Evolutionary conservation across 352 stramenopile genomes (phyloP), one percentile per base, ranked within the genome.

Genomic region (Phytophthora syringae): DNA sequence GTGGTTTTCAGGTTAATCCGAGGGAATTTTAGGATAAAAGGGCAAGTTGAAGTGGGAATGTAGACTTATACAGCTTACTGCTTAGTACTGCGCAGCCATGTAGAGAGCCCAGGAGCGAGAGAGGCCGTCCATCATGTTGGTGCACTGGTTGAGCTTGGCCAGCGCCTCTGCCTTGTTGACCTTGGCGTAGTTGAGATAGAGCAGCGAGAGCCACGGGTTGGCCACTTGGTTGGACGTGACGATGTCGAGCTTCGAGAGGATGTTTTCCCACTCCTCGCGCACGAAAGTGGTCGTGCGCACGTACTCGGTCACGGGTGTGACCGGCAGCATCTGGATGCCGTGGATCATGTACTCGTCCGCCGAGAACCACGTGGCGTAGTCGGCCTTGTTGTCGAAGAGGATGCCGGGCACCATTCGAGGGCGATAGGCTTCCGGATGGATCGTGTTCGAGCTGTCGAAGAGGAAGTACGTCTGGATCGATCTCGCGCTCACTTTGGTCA

Each of bases 41-140:
- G 40, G 40, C 40, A 47, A 47, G 40, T 47, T 43, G 40, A 47
- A 24, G 18, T 47, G 20, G n/a, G 12, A 25, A 47, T 27, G 40
- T 22, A 25, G 40, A 47, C 20, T 24, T 4, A 43, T 20, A 42
- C 36, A 39, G 9, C 27, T 32, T 32, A 9, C 27, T 32, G 27
- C 27, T 32, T 64, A 64, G 39, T 55, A 76, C 51, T 68, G 64
- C 13, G 68, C 52, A 20, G 79, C 80, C 61, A 86, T 83, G 74
- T 94, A 94, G 16, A 94, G 64, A 16, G 86, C 86, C 86, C 86
- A 94, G 18, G 86, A 91, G n/a, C 76, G 82, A 20, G 86, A 88
- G 44, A 94, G 81, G 0, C 86, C 86, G 55, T 93, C 76, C 71
- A 92, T 85, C 69, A 94, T 79, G 5, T 64, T 53, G 28, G 71